A percentile compares a stretch with the other conserved stretches of the same genome.
Evolutionary conservation across 2,329 filamentous ascomycete genomes (phyloP).

Genomic region (Alternaria infectoria): DNA sequence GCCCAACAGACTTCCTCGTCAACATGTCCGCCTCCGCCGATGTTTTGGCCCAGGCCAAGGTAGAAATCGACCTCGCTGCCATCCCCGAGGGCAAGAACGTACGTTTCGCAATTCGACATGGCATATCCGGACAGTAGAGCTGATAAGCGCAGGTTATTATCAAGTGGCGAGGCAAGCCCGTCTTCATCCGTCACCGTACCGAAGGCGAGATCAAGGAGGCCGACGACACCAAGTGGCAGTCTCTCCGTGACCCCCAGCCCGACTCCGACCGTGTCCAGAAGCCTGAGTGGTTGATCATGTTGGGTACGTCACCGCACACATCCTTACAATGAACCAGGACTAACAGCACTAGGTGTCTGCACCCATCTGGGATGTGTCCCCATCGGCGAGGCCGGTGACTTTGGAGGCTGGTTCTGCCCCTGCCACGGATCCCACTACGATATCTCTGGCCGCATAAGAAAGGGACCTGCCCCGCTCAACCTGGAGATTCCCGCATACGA

Average conservation of each 20-base stretch:
- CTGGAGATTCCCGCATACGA: slow-evolving; percentile 92
- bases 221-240: slow-evolving; percentile 81
- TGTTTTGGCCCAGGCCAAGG: slow-evolving; percentile 98
- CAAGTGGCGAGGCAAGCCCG: slow-evolving; percentile 99
- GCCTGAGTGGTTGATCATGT: slow-evolving; percentile 98
- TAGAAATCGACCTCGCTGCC: slow-evolving; percentile 89
- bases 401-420: slow-evolving; percentile 99
- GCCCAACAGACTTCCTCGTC: slow-evolving; percentile 86
- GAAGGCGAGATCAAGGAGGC: slow-evolving; percentile 91
- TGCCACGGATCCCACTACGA: slow-evolving; percentile 99
- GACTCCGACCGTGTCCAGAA: slow-evolving; percentile 96
- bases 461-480: slow-evolving; percentile 96
- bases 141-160: slow-evolving; percentile 77
- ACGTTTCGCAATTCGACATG: slow-evolving; percentile 51
- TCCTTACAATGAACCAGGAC: slow-evolving; percentile 6
- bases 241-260: slow-evolving; percentile 87
- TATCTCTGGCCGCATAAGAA: slow-evolving; percentile 97
- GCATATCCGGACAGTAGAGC: slow-evolving; percentile 7
- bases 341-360: slow-evolving; percentile 77
- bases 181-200: slow-evolving; percentile 99
- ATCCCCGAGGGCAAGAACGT: slow-evolving; percentile 99
- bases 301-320: slow-evolving; percentile 66
- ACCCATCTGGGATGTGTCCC: slow-evolving; percentile 99
- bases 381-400: slow-evolving; percentile 98
- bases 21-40: slow-evolving; percentile 99